Evolutionary conservation across 306 rosid genomes (phyloP), one percentile per base, ranked within the genome.

Genomic region (Rosa rugosa): DNA sequence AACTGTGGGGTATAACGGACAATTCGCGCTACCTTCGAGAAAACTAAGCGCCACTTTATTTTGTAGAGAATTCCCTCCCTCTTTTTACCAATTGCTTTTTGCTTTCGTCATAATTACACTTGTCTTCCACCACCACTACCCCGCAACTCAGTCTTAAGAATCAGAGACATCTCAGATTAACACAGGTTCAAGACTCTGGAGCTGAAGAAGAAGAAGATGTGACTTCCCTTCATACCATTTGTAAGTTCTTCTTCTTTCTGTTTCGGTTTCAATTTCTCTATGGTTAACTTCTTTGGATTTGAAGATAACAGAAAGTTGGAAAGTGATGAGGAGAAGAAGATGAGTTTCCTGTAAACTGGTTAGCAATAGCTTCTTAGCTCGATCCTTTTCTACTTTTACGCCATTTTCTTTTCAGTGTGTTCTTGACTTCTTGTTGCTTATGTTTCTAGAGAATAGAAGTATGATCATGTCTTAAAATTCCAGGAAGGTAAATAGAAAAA

Each of bases 21-120:
- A 83, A 72, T 27, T 18, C 5, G 10, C 20, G 69, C 76, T 71
- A 50, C n/a, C 73, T 76, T 87, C 80, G 71, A 88, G 81, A 91
- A 86, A 89, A 88, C 82, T 44, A 73, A 82, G 86, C 75, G 77
- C 71, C 75, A 59, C 97, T 95, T 93, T 93, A 91, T 79, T 93
- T 95, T 89, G 94, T 84, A 92, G 84, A 16, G 79, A 81, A 80
- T 87, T 92, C 99, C 99, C 98, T 87, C 98, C 87, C 60, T 76
- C 82, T 77, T 83, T 89, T 87, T 47, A 77, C 90, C 88, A 62
- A 74, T 57, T 78, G 89, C 92, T 80, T 84, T 91, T 91, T 83
- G 86, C 87, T 79, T 82, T 77, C 53, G 62, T 87, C 85, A 86
- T 93, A 22, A 96, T 89, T 85, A 89, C 56, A 47, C 86, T 85